Evolutionary conservation across 116 monocot genomes (phyloP).

Genomic region (Iris pallida): DNA sequence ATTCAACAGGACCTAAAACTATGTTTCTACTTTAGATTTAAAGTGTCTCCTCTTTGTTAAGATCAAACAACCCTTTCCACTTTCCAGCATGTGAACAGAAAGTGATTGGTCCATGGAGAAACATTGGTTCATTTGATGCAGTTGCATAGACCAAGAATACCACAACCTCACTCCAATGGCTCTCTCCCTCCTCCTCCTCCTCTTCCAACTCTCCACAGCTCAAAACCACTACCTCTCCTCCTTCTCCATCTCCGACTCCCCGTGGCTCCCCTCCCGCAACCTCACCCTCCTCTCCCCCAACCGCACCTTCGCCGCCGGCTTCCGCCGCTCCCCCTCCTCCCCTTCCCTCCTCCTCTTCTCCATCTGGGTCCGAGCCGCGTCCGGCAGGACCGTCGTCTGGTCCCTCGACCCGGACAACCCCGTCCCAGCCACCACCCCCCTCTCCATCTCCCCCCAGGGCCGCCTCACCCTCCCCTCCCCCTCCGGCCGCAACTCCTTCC

Average conservation of each 20-base stretch:
- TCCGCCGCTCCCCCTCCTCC: conserved; percentile 6
- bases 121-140: no score
- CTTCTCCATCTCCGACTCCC: conserved; percentile 32
- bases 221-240: conserved; percentile 7
- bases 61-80: no score
- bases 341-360: conserved; percentile 23
- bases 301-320: conserved; percentile 50
- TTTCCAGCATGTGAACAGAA: no score
- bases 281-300: conserved; percentile 36
- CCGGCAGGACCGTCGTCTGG: conserved; percentile 20
- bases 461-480: conserved; percentile 17
- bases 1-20: no score
- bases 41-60: no score
- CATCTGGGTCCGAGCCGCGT: conserved; percentile 27
- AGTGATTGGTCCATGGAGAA: no score
- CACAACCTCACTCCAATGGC: neutral
- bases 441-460: conserved; percentile 25
- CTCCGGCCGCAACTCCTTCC: conserved; percentile 18
- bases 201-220: conserved; percentile 8
- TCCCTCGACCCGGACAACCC: conserved; percentile 7
- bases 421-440: neutral
- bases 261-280: conserved; percentile 36
- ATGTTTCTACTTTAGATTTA: no score
- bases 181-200: conserved; percentile 1
- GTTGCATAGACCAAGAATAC: neutral